Conservation (phyloP, 1,284 basidiomycete species). For the Agaricales sp. region DNA sequence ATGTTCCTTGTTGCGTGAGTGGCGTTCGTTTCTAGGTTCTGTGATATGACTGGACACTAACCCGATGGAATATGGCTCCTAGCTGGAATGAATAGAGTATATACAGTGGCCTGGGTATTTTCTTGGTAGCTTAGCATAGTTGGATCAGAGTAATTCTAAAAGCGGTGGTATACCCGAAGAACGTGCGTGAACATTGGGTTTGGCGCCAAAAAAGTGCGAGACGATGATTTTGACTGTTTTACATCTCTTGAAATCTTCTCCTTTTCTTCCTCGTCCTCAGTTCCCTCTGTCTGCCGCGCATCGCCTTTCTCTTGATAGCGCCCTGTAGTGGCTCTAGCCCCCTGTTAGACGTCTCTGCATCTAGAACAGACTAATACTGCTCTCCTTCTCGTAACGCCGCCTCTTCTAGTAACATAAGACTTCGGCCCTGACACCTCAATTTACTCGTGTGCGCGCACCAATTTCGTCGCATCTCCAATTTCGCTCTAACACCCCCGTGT, state of each 20-base stretch:
- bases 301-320: no score
- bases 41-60: constrained; percentile 12
- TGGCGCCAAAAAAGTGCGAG: constrained; percentile 13
- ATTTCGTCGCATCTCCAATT: no score
- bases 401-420: no score
- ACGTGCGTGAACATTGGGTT: constrained; percentile 24
- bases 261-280: constrained; percentile 5
- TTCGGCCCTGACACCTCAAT: no score
- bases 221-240: constrained; percentile 22
- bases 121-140: not conserved
- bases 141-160: not conserved
- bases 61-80: constrained; percentile 10
- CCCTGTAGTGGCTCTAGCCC: no score
- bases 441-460: no score
- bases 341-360: no score
- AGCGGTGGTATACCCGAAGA: constrained; percentile 18
- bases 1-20: constrained; percentile 86
- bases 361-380: no score
- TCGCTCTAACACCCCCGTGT: no score
- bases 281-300: no score
- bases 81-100: constrained; percentile 76
- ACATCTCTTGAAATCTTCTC: constrained; percentile 6
- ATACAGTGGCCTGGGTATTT: not conserved
- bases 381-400: no score
- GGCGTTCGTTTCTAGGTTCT: constrained; percentile 12